A percentile compares a stretch with the other conserved stretches of the same genome.
These are phyloP conservation scores for Solanum peruvianum DNA, from an alignment of 257 asterid species.

Conservation along the genomic window DNA sequence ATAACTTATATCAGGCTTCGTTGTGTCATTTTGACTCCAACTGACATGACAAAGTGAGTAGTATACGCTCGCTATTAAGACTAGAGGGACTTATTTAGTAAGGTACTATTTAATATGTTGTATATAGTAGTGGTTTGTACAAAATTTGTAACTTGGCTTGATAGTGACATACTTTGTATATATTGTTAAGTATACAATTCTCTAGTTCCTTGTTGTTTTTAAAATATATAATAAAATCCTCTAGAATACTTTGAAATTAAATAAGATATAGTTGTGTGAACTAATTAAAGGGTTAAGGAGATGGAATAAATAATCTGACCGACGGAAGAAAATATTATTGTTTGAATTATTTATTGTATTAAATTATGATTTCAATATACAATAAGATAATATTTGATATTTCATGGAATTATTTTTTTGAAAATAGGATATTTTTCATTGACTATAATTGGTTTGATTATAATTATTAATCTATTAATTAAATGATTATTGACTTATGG, in stretches of 20 bases:
- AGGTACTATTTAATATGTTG: not conserved
- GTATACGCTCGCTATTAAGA: fast-evolving
- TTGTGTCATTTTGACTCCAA: fast-evolving
- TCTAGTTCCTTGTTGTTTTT: not conserved
- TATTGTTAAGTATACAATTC: not conserved
- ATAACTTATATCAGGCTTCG: fast-evolving
- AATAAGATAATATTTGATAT: not conserved
- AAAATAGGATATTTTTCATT: not conserved
- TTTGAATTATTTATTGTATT: not conserved
- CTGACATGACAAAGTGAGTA: too few relatives aligned
- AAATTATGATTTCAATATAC: not conserved
- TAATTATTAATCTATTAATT: not conserved
- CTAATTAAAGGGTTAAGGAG: not conserved
- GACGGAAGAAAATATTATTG: not conserved
- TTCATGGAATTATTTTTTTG: not conserved
- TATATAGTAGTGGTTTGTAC: not conserved
- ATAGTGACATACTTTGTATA: not conserved
- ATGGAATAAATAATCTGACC: not conserved
- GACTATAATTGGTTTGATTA: not conserved
- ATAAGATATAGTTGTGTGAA: not conserved
- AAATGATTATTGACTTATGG: not conserved
- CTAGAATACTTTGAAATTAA: not conserved
- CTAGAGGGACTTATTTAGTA: not conserved
- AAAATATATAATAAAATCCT: not conserved
- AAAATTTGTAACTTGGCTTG: not conserved